These are phyloP conservation scores for Lasiosphaeria hispida DNA, from an alignment of 495 filamentous ascomycete species.

Conservation along the genomic window DNA sequence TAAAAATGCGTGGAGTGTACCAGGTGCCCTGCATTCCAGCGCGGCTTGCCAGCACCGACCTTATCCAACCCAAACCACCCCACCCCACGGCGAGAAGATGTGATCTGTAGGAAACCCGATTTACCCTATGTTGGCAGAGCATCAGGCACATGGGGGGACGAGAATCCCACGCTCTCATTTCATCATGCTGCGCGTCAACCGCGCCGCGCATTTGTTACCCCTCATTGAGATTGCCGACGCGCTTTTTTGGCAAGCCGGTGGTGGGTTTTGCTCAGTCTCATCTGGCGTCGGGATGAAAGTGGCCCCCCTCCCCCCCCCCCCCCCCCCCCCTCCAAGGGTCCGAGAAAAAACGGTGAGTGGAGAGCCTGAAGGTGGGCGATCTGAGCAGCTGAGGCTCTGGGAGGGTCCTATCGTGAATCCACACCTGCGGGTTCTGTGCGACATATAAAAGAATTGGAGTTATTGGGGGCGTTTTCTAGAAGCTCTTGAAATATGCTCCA, in stretches of 20 bases:
- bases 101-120: no score
- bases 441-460: conserved; percentile 35
- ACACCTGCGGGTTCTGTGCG: conserved; percentile 40
- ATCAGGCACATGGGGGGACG: not conserved
- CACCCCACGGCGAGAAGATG: no score
- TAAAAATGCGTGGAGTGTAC: no score
- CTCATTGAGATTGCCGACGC: not conserved
- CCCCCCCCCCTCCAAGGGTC: conserved; percentile 10
- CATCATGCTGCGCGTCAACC: not conserved
- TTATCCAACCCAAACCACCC: no score
- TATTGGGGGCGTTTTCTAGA: conserved; percentile 34
- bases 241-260: not conserved
- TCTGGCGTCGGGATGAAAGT: conserved; percentile 23
- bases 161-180: no score
- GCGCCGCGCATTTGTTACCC: not conserved
- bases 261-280: not conserved
- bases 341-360: conserved; percentile 25
- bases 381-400: conserved; percentile 39
- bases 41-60: no score
- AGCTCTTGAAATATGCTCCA: conserved; percentile 24
- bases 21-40: no score
- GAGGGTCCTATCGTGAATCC: conserved; percentile 41
- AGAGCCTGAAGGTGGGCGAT: conserved; percentile 34
- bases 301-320: conserved; percentile 18
- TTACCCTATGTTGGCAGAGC: no score